A percentile compares a stretch with the other conserved stretches of the same genome.
Conservation (phyloP, 2,329 filamentous ascomycete species). For the Lasiodiplodia gonubiensis region DNA sequence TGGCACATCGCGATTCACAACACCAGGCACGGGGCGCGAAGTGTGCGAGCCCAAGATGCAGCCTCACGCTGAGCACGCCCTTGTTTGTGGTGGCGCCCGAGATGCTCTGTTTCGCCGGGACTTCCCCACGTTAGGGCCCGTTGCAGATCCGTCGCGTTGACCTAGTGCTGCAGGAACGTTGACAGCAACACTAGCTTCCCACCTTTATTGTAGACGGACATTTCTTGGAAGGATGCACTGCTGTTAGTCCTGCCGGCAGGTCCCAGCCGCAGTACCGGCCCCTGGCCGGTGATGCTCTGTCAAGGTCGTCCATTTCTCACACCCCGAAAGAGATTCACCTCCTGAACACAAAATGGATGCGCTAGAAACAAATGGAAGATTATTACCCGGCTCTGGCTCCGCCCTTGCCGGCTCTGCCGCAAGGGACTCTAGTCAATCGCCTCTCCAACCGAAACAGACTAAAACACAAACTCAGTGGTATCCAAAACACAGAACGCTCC, state of each 20-base stretch:
- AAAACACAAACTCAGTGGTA: slow-evolving; percentile 14
- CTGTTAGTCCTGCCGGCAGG: not conserved
- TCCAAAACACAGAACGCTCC: slow-evolving; percentile 6
- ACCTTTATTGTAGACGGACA: not conserved
- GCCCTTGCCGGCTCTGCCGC: not conserved
- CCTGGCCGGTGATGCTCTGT: not conserved
- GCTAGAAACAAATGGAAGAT: not conserved
- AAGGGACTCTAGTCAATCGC: not conserved
- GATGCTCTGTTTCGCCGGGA: slow-evolving; percentile 4
- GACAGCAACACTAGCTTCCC: not conserved
- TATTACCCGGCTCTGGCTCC: not conserved
- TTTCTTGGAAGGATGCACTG: not conserved
- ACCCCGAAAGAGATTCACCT: not conserved
- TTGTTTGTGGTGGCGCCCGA: not conserved
- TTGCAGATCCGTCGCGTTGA: not conserved
- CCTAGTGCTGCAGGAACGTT: not conserved
- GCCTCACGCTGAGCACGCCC: not conserved
- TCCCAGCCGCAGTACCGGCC: not conserved
- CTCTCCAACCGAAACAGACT: not conserved
- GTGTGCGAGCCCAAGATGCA: too few relatives aligned
- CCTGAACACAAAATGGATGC: not conserved
- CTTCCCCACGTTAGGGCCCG: slow-evolving; percentile 6
- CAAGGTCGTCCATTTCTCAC: not conserved
- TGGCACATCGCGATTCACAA: not conserved
- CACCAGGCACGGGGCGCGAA: slow-evolving; percentile 4